Percentiles rank a stretch among this genome's conserved stretches.
Evolutionary conservation across 495 filamentous ascomycete genomes (phyloP).

Genomic region (Platismatia glauca): DNA sequence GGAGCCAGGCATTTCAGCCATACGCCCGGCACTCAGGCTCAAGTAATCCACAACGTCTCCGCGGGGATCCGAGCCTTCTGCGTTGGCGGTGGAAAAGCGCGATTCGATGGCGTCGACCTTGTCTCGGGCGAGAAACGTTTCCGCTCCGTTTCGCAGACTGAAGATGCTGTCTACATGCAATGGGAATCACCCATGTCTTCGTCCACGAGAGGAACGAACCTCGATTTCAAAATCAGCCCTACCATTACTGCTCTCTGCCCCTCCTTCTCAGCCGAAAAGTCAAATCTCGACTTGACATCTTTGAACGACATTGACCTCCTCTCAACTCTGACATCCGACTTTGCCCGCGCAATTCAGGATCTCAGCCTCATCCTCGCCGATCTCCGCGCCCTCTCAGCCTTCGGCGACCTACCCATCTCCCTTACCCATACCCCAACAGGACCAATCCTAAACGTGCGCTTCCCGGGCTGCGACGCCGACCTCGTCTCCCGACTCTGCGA

Average conservation of each 20-base stretch:
- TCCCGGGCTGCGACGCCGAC: constrained; percentile 79
- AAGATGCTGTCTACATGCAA: constrained; percentile 39
- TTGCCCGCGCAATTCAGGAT: constrained; percentile 78
- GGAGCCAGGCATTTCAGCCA: constrained; percentile 85
- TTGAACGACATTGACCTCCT: constrained; percentile 74
- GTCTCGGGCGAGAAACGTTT: constrained; percentile 67
- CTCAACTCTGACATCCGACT: constrained; percentile 77
- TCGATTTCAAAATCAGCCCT: constrained; percentile 82
- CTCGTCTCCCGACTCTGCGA: constrained; percentile 77
- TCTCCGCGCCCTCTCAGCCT: constrained; percentile 58
- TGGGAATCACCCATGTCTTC: constrained; percentile 31
- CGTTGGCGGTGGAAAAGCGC: constrained; percentile 75
- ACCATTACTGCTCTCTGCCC: constrained; percentile 43
- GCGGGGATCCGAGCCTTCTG: constrained; percentile 82
- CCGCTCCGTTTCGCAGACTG: constrained; percentile 56
- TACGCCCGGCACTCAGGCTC: constrained; percentile 69
- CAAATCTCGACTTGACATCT: constrained; percentile 33
- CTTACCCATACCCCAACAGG: constrained; percentile 45
- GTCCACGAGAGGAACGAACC: constrained; percentile 48
- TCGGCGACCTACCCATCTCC: constrained; percentile 77
- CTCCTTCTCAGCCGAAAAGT: constrained; percentile 26
- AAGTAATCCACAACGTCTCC: constrained; percentile 92
- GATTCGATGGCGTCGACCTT: constrained; percentile 65
- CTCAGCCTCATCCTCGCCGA: constrained; percentile 72
- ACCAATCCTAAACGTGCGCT: constrained; percentile 62